Evolutionary conservation across 768 basidiomycete genomes (phyloP).

Genomic region (Clitopilus hobsonii): DNA sequence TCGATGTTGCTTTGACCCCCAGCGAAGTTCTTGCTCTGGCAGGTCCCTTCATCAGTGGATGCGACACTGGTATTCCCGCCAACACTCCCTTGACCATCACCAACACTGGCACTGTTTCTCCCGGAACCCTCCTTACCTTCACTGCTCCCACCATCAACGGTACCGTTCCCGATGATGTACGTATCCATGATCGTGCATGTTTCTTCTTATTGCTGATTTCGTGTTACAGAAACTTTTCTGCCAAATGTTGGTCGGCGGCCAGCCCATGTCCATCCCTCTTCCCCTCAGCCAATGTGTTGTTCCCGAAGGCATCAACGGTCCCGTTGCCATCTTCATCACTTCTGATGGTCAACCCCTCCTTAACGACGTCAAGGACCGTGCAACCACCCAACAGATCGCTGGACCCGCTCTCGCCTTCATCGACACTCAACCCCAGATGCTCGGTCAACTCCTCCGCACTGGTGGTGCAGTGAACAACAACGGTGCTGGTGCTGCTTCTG

Average conservation of each 20-base stretch:
- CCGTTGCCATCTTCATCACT: constrained; percentile 71
- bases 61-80: constrained; percentile 56
- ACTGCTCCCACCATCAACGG: constrained; percentile 51
- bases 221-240: constrained; percentile 51
- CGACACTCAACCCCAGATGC: constrained; percentile 49
- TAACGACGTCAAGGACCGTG: constrained; percentile 57
- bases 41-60: constrained; percentile 57
- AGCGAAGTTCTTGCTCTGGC: constrained; percentile 70
- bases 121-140: constrained; percentile 64
- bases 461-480: background rate
- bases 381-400: constrained; percentile 51
- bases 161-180: constrained; percentile 36
- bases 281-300: constrained; percentile 60
- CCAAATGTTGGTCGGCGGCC: constrained; percentile 72
- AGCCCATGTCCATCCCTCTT: constrained; percentile 48
- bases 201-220: background rate
- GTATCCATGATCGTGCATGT: constrained; percentile 9
- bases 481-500: constrained; percentile 2
- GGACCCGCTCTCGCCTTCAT: constrained; percentile 70
- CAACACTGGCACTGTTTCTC: constrained; percentile 50
- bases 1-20: constrained; percentile 71
- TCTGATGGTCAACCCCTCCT: constrained; percentile 55
- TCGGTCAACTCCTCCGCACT: constrained; percentile 41
- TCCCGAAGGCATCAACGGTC: constrained; percentile 65
- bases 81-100: constrained; percentile 59